Conservation (phyloP, 495 filamentous ascomycete genomes). For the Penicillium turbatum region DNA sequence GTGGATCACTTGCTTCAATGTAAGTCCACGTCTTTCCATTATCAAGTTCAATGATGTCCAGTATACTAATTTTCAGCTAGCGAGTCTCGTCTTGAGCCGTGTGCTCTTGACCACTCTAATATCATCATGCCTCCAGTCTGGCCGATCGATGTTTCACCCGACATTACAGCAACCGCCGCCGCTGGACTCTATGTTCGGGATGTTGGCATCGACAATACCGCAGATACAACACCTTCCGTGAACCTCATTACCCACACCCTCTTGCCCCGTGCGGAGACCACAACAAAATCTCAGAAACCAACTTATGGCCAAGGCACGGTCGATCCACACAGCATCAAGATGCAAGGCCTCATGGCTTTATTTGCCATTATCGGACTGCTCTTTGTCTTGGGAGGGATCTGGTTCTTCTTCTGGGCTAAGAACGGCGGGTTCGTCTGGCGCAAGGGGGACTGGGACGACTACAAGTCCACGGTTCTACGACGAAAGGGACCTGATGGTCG, state of each 20-base stretch:
- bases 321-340: slow-evolving; percentile 69
- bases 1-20: slow-evolving; percentile 14
- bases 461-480: slow-evolving; percentile 93
- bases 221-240: slow-evolving; percentile 5
- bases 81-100: slow-evolving; percentile 37
- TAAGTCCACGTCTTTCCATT: not conserved
- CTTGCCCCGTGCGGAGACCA: slow-evolving; percentile 21
- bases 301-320: slow-evolving; percentile 51
- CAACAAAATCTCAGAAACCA: slow-evolving; percentile 18
- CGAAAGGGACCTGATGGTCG: slow-evolving; percentile 86
- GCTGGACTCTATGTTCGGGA: slow-evolving; percentile 10
- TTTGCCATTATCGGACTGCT: slow-evolving; percentile 79
- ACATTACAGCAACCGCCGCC: slow-evolving; percentile 20
- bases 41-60: slow-evolving; percentile 4
- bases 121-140: slow-evolving; percentile 33
- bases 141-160: slow-evolving; percentile 24
- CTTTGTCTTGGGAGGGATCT: slow-evolving; percentile 73
- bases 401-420: slow-evolving; percentile 99
- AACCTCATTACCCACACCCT: slow-evolving; percentile 17
- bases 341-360: slow-evolving; percentile 73
- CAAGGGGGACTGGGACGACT: slow-evolving; percentile 91
- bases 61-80: slow-evolving; percentile 8
- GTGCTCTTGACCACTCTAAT: slow-evolving; percentile 37
- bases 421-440: slow-evolving; percentile 90
- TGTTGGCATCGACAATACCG: not conserved